phyloP scores from a whole-genome alignment of 441 rosid species.

The Raphanus hybrid region DNA sequence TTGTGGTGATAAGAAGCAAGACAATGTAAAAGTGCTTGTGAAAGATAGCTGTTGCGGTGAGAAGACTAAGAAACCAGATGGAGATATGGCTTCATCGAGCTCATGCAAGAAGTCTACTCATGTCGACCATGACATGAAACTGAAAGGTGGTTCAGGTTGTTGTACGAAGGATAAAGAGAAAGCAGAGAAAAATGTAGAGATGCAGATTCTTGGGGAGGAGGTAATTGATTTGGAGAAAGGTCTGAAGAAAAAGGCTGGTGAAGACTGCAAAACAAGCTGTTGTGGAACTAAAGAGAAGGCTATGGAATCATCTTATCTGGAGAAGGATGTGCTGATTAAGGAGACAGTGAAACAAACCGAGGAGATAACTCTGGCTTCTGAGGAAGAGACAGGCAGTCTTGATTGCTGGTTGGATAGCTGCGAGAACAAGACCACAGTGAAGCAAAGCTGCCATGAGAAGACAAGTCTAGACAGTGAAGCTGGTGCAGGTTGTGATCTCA shows the following conservation, averaged over 20 bases:
- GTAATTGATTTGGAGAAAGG: slow-evolving; percentile 18
- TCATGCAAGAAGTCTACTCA: slow-evolving; percentile 42
- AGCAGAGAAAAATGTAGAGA: slow-evolving; percentile 7
- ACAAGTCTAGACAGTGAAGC: slow-evolving; percentile 5
- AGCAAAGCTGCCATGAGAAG: slow-evolving; percentile 32
- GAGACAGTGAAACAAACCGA: slow-evolving; percentile 16
- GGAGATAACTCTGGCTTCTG: slow-evolving; percentile 35
- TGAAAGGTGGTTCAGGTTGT: slow-evolving; percentile 18
- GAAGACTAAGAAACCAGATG: slow-evolving; percentile 18
- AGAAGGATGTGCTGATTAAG: slow-evolving; percentile 14
- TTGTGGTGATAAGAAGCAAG: slow-evolving; percentile 38
- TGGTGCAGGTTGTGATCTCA: slow-evolving; percentile 16
- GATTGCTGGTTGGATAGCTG: slow-evolving; percentile 30
- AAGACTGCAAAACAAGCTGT: slow-evolving; percentile 17
- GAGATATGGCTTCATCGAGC: slow-evolving; percentile 23
- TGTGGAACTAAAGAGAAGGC: not conserved
- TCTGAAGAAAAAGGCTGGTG: slow-evolving; percentile 22
- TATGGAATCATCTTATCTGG: slow-evolving; percentile 8
- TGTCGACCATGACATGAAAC: slow-evolving; percentile 21
- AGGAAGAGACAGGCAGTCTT: not conserved
- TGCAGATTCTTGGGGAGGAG: slow-evolving; percentile 7
- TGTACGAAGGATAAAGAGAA: slow-evolving; percentile 25
- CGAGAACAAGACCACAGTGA: slow-evolving; percentile 14
- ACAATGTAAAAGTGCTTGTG: slow-evolving; percentile 22
- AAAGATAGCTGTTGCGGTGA: slow-evolving; percentile 33